These are phyloP conservation scores for Nicotiana benthamiana DNA, from an alignment of 257 asterid genomes.

Conservation along the genomic window DNA sequence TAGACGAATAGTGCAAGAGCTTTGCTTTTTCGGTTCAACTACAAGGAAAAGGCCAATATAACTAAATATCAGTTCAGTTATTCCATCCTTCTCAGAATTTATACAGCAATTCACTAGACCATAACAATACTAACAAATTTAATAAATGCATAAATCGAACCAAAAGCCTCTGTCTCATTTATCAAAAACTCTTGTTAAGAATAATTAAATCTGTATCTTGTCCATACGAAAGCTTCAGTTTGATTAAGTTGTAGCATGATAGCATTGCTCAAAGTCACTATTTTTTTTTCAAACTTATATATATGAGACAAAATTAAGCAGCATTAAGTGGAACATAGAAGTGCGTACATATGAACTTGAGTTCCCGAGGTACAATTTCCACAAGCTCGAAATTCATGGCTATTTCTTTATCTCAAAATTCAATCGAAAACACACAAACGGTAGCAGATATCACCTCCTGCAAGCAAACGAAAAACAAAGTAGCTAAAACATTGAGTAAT, in stretches of 20 bases:
- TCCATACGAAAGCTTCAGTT: neutral
- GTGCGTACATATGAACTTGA: conserved; percentile 25
- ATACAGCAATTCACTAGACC: neutral
- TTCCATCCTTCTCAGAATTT: neutral
- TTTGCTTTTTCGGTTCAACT: conserved; percentile 37
- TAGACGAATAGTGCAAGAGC: conserved; percentile 28
- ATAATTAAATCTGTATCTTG: neutral
- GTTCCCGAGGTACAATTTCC: conserved; percentile 31
- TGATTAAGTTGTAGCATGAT: neutral
- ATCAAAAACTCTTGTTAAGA: neutral
- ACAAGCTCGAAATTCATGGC: conserved; percentile 29
- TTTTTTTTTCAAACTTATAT: neutral
- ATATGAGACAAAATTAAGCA: neutral
- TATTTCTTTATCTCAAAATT: conserved; percentile 1
- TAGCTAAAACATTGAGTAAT: neutral
- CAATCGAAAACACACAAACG: neutral
- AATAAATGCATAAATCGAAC: neutral
- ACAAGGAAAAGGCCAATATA: neutral
- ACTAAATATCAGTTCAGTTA: neutral
- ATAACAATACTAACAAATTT: neutral
- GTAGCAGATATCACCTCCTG: conserved; percentile 11
- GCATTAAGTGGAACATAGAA: neutral
- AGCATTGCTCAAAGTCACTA: neutral
- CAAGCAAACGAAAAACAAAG: neutral
- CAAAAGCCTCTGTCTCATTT: neutral